Conservation (phyloP, 2,329 filamentous ascomycete genomes). For the Zasmidium angulare region DNA sequence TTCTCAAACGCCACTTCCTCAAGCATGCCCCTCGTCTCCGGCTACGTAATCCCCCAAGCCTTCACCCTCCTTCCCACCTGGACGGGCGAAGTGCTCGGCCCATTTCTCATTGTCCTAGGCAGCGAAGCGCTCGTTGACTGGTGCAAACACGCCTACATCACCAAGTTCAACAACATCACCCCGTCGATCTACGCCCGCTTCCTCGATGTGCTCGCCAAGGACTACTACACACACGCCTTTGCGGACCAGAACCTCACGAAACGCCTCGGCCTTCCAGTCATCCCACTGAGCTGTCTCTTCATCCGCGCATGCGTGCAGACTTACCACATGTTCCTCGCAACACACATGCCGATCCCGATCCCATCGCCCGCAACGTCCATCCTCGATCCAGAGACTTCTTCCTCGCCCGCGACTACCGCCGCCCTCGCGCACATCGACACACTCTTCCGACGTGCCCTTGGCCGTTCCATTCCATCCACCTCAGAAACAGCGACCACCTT, state of each 20-base stretch:
- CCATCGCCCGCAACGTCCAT: constrained; percentile 66
- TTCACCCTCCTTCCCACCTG: constrained; percentile 87
- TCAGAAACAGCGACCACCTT: no score
- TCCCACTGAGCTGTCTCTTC: constrained; percentile 91
- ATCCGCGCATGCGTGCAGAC: constrained; percentile 93
- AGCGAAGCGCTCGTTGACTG: constrained; percentile 97
- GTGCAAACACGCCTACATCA: constrained; percentile 96
- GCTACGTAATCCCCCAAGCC: constrained; percentile 80
- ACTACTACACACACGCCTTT: constrained; percentile 97
- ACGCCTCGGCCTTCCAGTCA: constrained; percentile 83
- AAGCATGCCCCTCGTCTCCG: constrained; percentile 49
- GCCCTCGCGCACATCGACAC: constrained; percentile 77
- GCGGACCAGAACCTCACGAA: constrained; percentile 85
- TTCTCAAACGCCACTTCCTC: constrained; percentile 45
- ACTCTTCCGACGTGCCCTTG: constrained; percentile 73
- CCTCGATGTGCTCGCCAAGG: constrained; percentile 90
- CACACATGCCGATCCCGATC: constrained; percentile 74
- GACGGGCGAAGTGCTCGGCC: constrained; percentile 86
- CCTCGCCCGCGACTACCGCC: constrained; percentile 69
- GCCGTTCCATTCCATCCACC: no score
- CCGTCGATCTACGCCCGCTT: constrained; percentile 86
- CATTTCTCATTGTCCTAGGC: constrained; percentile 89
- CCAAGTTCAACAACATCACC: constrained; percentile 97
- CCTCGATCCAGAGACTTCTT: constrained; percentile 50
- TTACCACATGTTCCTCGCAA: constrained; percentile 96